Conservation (phyloP, 2,329 filamentous ascomycete species). For the Alternaria hordeiaustralica region DNA sequence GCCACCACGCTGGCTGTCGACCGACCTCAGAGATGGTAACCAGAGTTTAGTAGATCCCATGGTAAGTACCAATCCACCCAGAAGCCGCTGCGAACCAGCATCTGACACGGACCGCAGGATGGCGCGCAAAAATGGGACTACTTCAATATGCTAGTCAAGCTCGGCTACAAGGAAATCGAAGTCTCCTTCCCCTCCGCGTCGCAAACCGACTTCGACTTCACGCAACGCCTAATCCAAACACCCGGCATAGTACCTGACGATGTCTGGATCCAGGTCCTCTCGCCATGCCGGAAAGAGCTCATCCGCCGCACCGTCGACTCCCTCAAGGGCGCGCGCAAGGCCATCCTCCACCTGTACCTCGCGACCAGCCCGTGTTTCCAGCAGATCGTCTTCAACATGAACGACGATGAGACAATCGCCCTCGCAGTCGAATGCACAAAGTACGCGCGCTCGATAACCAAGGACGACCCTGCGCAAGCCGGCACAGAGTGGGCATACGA, state of each 20-base stretch:
- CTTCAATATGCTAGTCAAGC: constrained; percentile 90
- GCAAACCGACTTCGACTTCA: constrained; percentile 96
- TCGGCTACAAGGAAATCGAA: constrained; percentile 98
- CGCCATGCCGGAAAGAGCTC: constrained; percentile 88
- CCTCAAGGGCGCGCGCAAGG: constrained; percentile 87
- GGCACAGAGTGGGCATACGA: constrained; percentile 78
- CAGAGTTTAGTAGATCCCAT: constrained; percentile 93
- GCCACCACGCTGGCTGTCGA: constrained; percentile 88
- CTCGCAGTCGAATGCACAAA: constrained; percentile 86
- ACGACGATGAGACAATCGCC: constrained; percentile 79
- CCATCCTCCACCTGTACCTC: constrained; percentile 93
- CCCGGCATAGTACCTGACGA: constrained; percentile 84
- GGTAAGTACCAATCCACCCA: constrained; percentile 59
- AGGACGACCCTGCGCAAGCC: constrained; percentile 67
- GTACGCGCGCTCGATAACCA: constrained; percentile 87
- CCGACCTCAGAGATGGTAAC: constrained; percentile 89
- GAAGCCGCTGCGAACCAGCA: background rate
- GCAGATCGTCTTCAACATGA: constrained; percentile 85
- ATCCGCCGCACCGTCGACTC: constrained; percentile 90
- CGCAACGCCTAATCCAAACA: constrained; percentile 82
- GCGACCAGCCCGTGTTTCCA: constrained; percentile 97
- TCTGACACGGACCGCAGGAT: constrained; percentile 61
- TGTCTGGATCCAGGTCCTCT: constrained; percentile 89
- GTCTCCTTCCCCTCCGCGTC: constrained; percentile 95
- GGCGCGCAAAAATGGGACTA: constrained; percentile 94